Conservation (phyloP, 768 basidiomycete species). For the Collybiopsis confluens region DNA sequence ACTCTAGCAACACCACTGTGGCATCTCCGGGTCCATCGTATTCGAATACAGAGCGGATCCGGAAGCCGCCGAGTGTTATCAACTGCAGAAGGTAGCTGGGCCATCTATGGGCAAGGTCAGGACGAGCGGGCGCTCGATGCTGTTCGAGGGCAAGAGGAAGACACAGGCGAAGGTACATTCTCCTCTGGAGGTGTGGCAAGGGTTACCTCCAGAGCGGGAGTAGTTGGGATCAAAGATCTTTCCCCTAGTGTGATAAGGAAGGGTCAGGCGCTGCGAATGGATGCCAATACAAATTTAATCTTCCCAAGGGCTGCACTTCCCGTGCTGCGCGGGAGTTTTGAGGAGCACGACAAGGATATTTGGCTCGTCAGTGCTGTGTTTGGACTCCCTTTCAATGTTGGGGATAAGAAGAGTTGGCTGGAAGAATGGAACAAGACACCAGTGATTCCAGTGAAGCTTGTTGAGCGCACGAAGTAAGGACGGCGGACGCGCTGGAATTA, state of each 20-base stretch:
- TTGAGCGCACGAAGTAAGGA: background rate
- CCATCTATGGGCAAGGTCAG: constrained; percentile 43
- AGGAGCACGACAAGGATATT: constrained; percentile 26
- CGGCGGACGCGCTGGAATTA: too few relatives aligned
- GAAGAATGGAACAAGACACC: constrained; percentile 7
- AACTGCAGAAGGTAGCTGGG: constrained; percentile 38
- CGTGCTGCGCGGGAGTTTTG: constrained; percentile 49
- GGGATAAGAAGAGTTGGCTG: background rate
- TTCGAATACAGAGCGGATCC: constrained; percentile 7
- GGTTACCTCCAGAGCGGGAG: constrained; percentile 56
- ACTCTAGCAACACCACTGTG: constrained; percentile 51
- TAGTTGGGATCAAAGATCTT: constrained; percentile 53
- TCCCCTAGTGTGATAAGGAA: constrained; percentile 21
- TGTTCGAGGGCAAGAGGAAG: constrained; percentile 6
- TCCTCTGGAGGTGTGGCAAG: constrained; percentile 45
- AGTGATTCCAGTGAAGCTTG: background rate
- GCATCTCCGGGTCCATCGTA: constrained; percentile 67
- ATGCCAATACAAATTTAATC: constrained; percentile 72
- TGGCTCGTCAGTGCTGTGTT: constrained; percentile 70
- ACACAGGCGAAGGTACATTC: background rate
- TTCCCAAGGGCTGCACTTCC: constrained; percentile 65
- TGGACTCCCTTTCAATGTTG: constrained; percentile 38
- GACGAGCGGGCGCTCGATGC: constrained; percentile 41
- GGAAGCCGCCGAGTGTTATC: constrained; percentile 8
- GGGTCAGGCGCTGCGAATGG: constrained; percentile 52